Evolutionary conservation across 768 basidiomycete species (phyloP), one percentile per base, ranked within the genome.

Genomic region (Mycena chlorophos): DNA sequence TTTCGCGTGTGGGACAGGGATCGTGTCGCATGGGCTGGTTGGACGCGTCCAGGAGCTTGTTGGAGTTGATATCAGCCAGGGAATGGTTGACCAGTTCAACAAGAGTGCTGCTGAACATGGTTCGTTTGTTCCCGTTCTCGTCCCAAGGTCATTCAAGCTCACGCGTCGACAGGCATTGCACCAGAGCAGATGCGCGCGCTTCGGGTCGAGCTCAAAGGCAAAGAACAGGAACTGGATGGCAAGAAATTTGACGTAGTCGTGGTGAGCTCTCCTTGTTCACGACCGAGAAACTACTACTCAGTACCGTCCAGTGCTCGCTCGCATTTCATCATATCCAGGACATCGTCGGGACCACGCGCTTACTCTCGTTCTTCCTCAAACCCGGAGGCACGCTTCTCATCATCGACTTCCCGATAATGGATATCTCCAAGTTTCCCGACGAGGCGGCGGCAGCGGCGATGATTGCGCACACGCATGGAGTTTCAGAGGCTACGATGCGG

Each of bases 51-150:
- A 83, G 65, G 74, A 74, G 25, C 78, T 91, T 55, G 67, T 90
- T n/a, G 90, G 89, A 12, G 82, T 88, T 6, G 91, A 92, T 65
- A 87, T 91, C 66, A 89, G 87, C 70, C 83, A 86, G 60, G 79
- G 71, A 2, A 81, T 85, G 75, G 86, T 91, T 5, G 84, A 89
- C 52, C 70, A 75, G 17, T 92, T 82, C 74, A 91, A 90, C 70
- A 65, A 69, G 51, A 73, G 76, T n/a, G 82, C 81, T 10, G 56
- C 56, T 12, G 79, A 85, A 51, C 83, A 89, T 53, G 87, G 58
- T 55, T n/a, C 13, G 48, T 16, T 1, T 13, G 22, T 19, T 2
- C 25, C 28, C 28, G 6, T 12, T 3, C 12, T 34, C 6, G 49
- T 43, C 25, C 14, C 17, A 20, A 2, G 25, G 16, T 13, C 19